Conservation (phyloP, 352 stramenopile species). For the Globisporangium rhizosaccharum region DNA sequence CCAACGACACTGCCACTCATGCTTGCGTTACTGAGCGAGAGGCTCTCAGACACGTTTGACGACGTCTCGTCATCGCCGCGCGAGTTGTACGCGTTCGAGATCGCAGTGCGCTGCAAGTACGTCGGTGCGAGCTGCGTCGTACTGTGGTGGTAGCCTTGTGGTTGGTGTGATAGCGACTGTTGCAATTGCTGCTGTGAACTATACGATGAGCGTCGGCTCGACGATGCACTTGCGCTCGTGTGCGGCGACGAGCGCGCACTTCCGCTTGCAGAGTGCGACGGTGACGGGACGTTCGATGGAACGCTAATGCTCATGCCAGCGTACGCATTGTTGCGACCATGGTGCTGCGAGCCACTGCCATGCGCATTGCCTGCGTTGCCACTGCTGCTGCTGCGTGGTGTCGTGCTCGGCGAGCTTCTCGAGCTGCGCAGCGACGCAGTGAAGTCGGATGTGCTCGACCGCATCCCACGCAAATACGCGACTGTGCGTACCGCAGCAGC, state of each 20-base stretch:
- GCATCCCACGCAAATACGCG: conserved; percentile 6
- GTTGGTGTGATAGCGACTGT: conserved; percentile 17
- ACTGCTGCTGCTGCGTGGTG: conserved; percentile 9
- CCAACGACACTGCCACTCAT: background rate
- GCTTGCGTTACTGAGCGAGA: conserved; percentile 22
- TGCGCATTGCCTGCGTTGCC: background rate
- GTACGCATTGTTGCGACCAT: conserved; percentile 8
- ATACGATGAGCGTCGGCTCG: conserved; percentile 21
- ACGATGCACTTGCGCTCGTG: conserved; percentile 10
- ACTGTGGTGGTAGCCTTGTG: conserved; percentile 7
- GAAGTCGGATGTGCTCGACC: conserved; percentile 22
- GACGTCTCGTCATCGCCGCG: conserved; percentile 53
- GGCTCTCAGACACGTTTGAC: conserved; percentile 51
- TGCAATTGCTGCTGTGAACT: conserved; percentile 19
- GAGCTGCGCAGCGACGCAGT: conserved; percentile 28
- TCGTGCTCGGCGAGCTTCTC: conserved; percentile 17
- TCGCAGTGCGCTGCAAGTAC: conserved; percentile 54
- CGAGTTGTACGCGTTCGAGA: conserved; percentile 60
- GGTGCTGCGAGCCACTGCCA: conserved; percentile 1
- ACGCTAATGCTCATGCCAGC: conserved; percentile 50
- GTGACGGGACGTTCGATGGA: conserved; percentile 21
- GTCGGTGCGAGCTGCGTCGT: conserved; percentile 15
- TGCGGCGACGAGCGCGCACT: conserved; percentile 35
- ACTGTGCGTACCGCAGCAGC: too few relatives aligned
- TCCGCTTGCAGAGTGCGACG: conserved; percentile 21